phyloP scores from a whole-genome alignment of 371 early-diverging fungal genomes.

The Lichtheimia ornata region DNA sequence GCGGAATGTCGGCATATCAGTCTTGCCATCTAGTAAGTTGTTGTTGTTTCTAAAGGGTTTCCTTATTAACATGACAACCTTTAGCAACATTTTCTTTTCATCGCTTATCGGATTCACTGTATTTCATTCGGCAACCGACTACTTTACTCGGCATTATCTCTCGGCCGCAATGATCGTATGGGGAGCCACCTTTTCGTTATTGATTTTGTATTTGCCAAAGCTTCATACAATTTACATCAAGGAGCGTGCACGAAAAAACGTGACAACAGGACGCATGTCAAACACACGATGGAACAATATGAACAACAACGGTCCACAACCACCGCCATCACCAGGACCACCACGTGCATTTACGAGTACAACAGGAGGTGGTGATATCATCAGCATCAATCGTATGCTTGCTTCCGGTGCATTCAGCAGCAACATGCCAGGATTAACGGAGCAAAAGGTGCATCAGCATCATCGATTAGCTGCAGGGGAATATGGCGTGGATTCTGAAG shows the following conservation, averaged over 20 bases:
- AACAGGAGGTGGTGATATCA: constrained; percentile 10
- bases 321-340: no score
- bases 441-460: constrained; percentile 2
- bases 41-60: no score
- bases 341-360: not conserved
- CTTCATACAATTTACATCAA: constrained; percentile 34
- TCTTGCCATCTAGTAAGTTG: constrained; percentile 59
- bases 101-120: constrained; percentile 51
- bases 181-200: constrained; percentile 55
- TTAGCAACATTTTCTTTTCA: constrained; percentile 58
- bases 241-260: constrained; percentile 15
- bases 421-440: not conserved
- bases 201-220: constrained; percentile 56
- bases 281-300: constrained; percentile 3
- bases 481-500: constrained; percentile 8
- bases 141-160: constrained; percentile 52
- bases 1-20: constrained; percentile 59
- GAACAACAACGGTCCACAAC: not conserved
- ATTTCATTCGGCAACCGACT: constrained; percentile 50
- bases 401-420: not conserved
- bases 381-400: constrained; percentile 35
- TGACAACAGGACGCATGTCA: constrained; percentile 15
- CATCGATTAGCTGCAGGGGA: not conserved
- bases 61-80: not conserved
- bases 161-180: constrained; percentile 57